Conservation (phyloP, 352 stramenopile species). For the Globisporangium solare region DNA sequence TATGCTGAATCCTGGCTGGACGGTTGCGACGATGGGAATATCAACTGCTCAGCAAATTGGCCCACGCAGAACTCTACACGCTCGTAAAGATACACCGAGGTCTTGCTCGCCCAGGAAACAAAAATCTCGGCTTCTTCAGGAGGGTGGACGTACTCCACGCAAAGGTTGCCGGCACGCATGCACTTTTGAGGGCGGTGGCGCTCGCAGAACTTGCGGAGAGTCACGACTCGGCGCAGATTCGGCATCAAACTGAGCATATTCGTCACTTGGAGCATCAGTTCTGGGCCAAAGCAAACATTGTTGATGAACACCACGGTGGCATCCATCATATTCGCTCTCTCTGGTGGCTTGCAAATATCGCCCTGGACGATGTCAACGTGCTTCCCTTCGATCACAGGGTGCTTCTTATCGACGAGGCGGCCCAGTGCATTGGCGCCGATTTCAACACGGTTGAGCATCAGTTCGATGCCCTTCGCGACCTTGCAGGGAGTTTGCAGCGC, state of each 20-base stretch:
- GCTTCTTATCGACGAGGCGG: constrained; percentile 32
- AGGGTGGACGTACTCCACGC: constrained; percentile 67
- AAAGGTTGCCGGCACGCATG: constrained; percentile 43
- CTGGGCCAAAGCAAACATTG: constrained; percentile 78
- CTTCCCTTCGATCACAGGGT: constrained; percentile 44
- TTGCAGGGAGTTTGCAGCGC: constrained; percentile 64
- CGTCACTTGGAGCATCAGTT: constrained; percentile 71
- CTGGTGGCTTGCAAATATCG: constrained; percentile 65
- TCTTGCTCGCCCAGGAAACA: constrained; percentile 79
- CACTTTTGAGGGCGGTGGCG: constrained; percentile 68
- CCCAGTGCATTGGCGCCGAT: constrained; percentile 53
- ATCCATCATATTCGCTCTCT: constrained; percentile 49
- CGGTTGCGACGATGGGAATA: neutral
- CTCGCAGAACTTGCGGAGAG: constrained; percentile 76
- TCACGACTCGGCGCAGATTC: constrained; percentile 64
- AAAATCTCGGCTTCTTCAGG: constrained; percentile 61
- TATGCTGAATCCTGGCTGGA: no score
- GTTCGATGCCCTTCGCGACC: constrained; percentile 70
- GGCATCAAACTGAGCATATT: constrained; percentile 55
- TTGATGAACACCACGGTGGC: constrained; percentile 86
- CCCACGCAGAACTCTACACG: constrained; percentile 38
- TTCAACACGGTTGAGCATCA: constrained; percentile 80
- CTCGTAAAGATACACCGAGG: constrained; percentile 73
- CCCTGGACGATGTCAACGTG: constrained; percentile 61
- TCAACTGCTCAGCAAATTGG: constrained; percentile 33